phyloP scores from a whole-genome alignment of 2,329 filamentous ascomycete genomes.

The Neofusicoccum laricinum region DNA sequence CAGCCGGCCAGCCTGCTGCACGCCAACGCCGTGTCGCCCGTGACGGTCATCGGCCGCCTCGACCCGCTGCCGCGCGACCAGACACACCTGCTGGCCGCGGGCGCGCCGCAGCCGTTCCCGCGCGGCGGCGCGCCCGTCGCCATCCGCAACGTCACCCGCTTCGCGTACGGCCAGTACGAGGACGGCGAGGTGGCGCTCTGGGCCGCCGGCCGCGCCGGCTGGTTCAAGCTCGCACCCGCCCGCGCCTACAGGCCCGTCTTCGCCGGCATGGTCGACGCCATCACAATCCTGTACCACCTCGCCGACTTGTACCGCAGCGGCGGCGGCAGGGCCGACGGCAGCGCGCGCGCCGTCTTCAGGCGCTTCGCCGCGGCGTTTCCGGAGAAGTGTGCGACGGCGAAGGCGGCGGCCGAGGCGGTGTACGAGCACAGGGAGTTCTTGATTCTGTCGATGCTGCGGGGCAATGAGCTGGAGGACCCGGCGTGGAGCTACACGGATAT shows the following conservation, averaged over 20 bases:
- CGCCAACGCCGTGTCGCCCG: slow-evolving; percentile 58
- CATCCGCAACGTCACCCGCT: slow-evolving; percentile 50
- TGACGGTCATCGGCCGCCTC: slow-evolving; percentile 60
- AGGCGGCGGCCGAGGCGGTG: slow-evolving; percentile 29
- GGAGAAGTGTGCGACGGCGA: slow-evolving; percentile 25
- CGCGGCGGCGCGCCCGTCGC: slow-evolving; percentile 42
- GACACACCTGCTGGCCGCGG: slow-evolving; percentile 19
- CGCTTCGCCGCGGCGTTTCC: slow-evolving; percentile 23
- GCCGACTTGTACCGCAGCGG: slow-evolving; percentile 52
- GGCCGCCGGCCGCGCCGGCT: slow-evolving; percentile 63
- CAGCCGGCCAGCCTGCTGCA: slow-evolving; percentile 58
- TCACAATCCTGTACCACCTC: slow-evolving; percentile 62
- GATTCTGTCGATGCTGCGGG: slow-evolving; percentile 41
- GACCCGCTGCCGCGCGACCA: slow-evolving; percentile 34
- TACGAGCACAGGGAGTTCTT: slow-evolving; percentile 42
- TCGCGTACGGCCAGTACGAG: slow-evolving; percentile 52
- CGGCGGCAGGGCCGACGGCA: not conserved
- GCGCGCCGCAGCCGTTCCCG: not conserved
- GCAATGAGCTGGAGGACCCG: slow-evolving; percentile 41
- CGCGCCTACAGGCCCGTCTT: slow-evolving; percentile 56
- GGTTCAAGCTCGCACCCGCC: slow-evolving; percentile 66
- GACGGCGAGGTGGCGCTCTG: slow-evolving; percentile 60
- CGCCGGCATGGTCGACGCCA: slow-evolving; percentile 60
- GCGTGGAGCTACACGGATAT: slow-evolving; percentile 43
- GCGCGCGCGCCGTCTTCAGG: slow-evolving; percentile 37